A percentile compares a stretch with the other conserved stretches of the same genome.
phyloP scores from a whole-genome alignment of 345 rosid species.

The Syzygium oleosum region DNA sequence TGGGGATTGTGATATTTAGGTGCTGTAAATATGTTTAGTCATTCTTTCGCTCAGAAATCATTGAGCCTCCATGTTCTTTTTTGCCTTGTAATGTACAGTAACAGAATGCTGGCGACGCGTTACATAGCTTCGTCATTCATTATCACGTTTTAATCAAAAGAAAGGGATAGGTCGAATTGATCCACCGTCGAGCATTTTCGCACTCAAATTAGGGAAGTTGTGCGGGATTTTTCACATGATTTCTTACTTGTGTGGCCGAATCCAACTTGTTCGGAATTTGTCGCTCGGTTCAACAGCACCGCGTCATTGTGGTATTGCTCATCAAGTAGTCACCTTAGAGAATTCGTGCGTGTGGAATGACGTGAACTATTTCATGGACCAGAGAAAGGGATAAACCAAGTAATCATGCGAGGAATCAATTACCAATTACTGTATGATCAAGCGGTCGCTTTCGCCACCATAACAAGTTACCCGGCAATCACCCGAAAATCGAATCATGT shows the following conservation, averaged over 20 bases:
- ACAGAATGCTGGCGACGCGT: not conserved
- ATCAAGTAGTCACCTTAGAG: not conserved
- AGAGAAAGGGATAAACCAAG: not conserved
- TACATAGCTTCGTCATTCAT: not conserved
- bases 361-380: not conserved
- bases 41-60: constrained; percentile 2
- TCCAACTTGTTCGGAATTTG: not conserved
- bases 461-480: not conserved
- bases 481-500: not conserved
- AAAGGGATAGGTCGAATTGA: not conserved
- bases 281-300: not conserved
- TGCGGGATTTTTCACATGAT: not conserved
- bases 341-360: not conserved
- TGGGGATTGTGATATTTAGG: not conserved
- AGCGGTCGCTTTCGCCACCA: not conserved
- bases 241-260: not conserved
- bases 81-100: not conserved
- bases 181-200: not conserved
- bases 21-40: not conserved
- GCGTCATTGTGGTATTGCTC: not conserved
- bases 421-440: not conserved
- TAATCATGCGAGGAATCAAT: not conserved
- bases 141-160: not conserved
- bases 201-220: not conserved
- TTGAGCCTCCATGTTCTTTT: not conserved